Percentiles rank a stretch among this genome's conserved stretches.
phyloP scores from a whole-genome alignment of 2,329 filamentous ascomycete species.

The Fonsecaea nubica region DNA sequence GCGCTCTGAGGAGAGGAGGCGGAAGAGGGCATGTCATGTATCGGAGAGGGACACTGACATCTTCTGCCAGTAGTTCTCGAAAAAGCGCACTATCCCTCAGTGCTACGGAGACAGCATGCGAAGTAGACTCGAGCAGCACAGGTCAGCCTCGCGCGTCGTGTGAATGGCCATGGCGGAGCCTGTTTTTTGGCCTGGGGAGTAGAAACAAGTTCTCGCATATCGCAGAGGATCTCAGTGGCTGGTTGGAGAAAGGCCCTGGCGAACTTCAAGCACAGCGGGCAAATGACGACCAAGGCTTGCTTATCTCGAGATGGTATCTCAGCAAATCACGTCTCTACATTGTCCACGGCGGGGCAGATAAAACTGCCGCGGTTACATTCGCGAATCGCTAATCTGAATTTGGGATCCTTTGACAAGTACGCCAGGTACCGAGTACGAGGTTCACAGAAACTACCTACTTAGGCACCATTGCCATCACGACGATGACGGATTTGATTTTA shows the following conservation, averaged over 20 bases:
- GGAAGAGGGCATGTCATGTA: slow-evolving; percentile 39
- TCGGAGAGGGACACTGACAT: slow-evolving; percentile 33
- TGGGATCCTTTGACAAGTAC: background rate
- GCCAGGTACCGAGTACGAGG: too few species aligned
- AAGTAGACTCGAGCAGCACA: slow-evolving; percentile 3
- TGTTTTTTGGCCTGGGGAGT: background rate
- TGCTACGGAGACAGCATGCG: slow-evolving; percentile 6
- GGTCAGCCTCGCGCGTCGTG: slow-evolving; percentile 26
- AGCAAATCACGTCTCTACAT: background rate
- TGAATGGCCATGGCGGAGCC: slow-evolving; percentile 4
- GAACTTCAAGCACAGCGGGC: background rate
- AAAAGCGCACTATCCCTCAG: slow-evolving; percentile 14
- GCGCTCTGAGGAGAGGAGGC: slow-evolving; percentile 37
- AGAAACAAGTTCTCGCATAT: background rate
- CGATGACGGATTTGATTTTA: too few species aligned
- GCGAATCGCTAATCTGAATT: background rate
- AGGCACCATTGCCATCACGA: too few species aligned
- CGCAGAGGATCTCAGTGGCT: slow-evolving; percentile 16
- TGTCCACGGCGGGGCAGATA: slow-evolving; percentile 7
- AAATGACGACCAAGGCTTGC: slow-evolving; percentile 3
- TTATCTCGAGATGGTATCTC: slow-evolving; percentile 4
- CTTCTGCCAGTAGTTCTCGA: slow-evolving; percentile 30
- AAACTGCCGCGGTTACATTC: slow-evolving; percentile 15
- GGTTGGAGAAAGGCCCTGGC: slow-evolving; percentile 14
- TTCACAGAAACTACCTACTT: too few species aligned